These are phyloP conservation scores for Globisporangium iwayamae DNA, from an alignment of 352 stramenopile genomes.

Conservation along the genomic window DNA sequence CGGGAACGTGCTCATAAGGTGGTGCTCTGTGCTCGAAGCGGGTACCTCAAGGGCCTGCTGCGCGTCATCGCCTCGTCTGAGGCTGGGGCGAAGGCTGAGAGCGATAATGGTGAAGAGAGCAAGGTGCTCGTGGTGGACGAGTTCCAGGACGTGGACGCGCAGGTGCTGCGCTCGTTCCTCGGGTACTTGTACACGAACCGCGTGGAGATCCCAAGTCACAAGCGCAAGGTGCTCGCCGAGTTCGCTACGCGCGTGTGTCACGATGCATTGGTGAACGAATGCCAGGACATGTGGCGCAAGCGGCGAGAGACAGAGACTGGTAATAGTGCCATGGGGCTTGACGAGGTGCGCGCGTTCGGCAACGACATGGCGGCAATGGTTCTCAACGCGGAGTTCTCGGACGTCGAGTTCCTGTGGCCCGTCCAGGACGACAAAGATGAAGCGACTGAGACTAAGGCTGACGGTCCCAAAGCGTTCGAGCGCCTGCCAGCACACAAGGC, in stretches of 20 bases:
- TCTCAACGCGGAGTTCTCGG: conserved; percentile 38
- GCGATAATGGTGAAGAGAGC: conserved; percentile 8
- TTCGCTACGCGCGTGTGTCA: conserved; percentile 53
- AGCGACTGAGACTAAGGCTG: conserved; percentile 15
- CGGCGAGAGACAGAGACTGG: conserved; percentile 9
- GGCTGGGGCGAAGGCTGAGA: not conserved
- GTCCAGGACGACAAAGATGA: conserved; percentile 20
- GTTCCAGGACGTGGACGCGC: conserved; percentile 54
- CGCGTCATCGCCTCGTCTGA: conserved; percentile 31
- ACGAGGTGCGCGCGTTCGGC: conserved; percentile 41
- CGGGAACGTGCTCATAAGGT: conserved; percentile 43
- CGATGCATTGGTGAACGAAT: conserved; percentile 43
- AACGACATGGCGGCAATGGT: conserved; percentile 54
- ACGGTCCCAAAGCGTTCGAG: conserved; percentile 15
- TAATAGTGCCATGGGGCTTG: conserved; percentile 6
- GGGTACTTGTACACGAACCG: conserved; percentile 70
- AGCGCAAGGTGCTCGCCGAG: conserved; percentile 45
- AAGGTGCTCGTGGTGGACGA: conserved; percentile 35
- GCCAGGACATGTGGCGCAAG: conserved; percentile 56
- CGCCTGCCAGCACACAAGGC: conserved; percentile 65
- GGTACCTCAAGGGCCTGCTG: conserved; percentile 55
- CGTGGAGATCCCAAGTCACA: conserved; percentile 59
- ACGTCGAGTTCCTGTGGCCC: conserved; percentile 82
- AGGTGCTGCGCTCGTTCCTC: conserved; percentile 65
- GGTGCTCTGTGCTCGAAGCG: conserved; percentile 52